Base-by-base conservation (phyloP, 164 flowering plant genomes). In the Pachysandra terminalis region DNA sequence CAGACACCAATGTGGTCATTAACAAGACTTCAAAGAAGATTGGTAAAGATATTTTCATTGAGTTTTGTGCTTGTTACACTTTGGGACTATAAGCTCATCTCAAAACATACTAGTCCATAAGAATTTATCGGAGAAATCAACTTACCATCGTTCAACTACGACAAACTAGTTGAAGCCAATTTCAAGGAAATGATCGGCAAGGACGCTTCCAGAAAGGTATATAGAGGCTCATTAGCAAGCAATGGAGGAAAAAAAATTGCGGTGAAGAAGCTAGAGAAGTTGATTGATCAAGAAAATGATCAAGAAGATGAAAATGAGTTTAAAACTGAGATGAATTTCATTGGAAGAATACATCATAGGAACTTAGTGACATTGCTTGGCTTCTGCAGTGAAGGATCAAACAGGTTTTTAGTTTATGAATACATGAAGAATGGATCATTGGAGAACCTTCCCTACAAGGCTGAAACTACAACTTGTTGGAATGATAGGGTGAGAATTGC, bases 241-340 rank as follows among this genome's bases (percentile, higher is more conserved):
- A 45, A 45, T 45, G 58, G 58, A 5, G 26, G 58, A 23, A 55
- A 23, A 10, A 25, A 55, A 55, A 55, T 55, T 55, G 58, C 58
- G 1, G 58, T 55, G 14, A 68, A 68, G 48, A 61, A 27, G 16
- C 59, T 68, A 6, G 59, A 49, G 13, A 60, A 35, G 27, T 23
- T 68, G 3, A 41, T 32, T 5, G 58, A 60, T n/a, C n/a, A n/a
- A n/a, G n/a, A n/a, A n/a, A n/a, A n/a, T n/a, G n/a, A n/a, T n/a
- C n/a, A n/a, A 60, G 71, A 56, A 48, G 65, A 40, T 21, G 58
- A 55, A 22, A 55, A 12, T 6, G 65, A 61, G 63, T 68, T 68
- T 45, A 24, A 40, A 53, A 56, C 58, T 10, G 71, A 60, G 62
- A 61, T 68, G 45, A 68, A 35, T 0, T 14, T 40, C 5, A 62